phyloP scores from a whole-genome alignment of 2,329 filamentous ascomycete genomes.

The Emmonsia crescens region DNA sequence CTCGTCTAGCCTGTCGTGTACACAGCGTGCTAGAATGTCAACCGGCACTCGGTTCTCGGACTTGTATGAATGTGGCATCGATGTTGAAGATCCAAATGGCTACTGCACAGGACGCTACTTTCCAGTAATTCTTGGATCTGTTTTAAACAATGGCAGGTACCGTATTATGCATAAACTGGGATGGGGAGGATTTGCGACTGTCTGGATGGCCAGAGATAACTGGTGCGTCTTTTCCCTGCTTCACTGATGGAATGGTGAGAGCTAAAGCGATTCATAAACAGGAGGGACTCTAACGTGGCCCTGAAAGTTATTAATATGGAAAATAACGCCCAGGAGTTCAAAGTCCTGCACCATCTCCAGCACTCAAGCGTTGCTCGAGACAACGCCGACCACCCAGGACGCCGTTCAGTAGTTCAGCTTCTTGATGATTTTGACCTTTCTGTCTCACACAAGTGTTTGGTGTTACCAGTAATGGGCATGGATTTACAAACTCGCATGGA shows the following conservation, averaged over 20 bases:
- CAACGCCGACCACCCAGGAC: neutral
- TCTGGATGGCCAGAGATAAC: neutral
- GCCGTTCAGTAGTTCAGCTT: neutral
- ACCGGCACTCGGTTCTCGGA: too few relatives aligned
- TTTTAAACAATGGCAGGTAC: neutral
- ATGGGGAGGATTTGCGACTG: neutral
- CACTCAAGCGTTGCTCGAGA: neutral
- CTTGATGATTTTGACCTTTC: neutral
- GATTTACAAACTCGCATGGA: neutral
- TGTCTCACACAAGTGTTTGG: neutral
- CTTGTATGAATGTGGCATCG: neutral
- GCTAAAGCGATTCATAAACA: neutral
- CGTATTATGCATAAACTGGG: neutral
- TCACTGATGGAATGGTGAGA: neutral
- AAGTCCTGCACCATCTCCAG: neutral
- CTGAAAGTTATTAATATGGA: neutral
- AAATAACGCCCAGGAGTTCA: neutral
- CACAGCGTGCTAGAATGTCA: too few relatives aligned
- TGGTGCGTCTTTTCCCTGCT: neutral
- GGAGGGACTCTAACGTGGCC: neutral
- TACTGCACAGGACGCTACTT: neutral
- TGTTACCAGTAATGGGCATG: neutral
- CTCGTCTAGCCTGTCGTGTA: too few relatives aligned
- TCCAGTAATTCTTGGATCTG: neutral
- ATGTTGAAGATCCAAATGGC: neutral